Base-by-base conservation (phyloP, 345 rosid genomes). In the Brassica juncea region DNA sequence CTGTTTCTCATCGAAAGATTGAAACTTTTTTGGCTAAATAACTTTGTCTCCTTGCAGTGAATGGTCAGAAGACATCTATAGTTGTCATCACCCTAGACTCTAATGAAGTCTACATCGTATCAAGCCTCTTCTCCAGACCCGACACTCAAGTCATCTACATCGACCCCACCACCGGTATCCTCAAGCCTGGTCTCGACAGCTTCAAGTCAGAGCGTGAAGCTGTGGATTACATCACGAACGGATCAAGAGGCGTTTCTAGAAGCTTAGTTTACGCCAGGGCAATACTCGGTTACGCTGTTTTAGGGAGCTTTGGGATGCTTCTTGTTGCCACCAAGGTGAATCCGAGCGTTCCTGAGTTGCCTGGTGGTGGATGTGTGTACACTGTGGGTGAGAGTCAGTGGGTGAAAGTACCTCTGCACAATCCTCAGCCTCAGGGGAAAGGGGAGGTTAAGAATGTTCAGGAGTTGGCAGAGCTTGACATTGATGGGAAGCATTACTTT, bases 401-500 rank as follows among this genome's bases (percentile, higher is more conserved):
- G 99, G 86, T 93, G 68, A 95, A 91, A 84, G 80, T 89, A 77
- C 74, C 94, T 28, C 93, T 93, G 73, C 86, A 90, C 57, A 86
- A 91, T 84, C 93, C 98, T 79, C 88, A 88, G 83, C 85, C 87
- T 47, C 97, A 87, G 77, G 97, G 95, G 73, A 95, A 93, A 86
- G 97, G 96, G 70, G 98, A 95, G 72, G 67, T 74, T 28, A 95
- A 95, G 86, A 95, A 88, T 84, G 59, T 91, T 82, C 97, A 84
- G 74, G 99, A 93, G 79, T 90, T 95, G 77, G 77, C 92, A 28
- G 98, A 95, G 78, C 90, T 95, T 58, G 98, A 93, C 32, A 90
- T 95, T 37, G 99, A 95, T 69, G 99, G 98, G 80, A 95, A 89
- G 79, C 97, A 95, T 77, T 95, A 88, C 79, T 95, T 91, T 77